Conservation (phyloP, 179 eudicot genomes). For the Beta corolliflora region DNA sequence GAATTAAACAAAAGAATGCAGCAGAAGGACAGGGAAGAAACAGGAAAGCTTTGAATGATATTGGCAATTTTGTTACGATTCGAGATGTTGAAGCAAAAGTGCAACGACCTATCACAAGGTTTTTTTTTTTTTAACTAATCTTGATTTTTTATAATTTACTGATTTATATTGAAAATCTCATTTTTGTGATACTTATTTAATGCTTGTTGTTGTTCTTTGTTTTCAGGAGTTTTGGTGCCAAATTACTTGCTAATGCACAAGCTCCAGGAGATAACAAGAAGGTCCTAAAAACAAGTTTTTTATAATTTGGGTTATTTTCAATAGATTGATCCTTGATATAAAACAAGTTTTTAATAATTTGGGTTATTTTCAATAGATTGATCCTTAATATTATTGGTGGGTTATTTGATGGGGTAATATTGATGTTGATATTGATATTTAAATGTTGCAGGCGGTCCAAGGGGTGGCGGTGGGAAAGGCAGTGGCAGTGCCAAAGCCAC, state of each 20-base stretch:
- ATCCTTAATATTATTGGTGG: too few relatives aligned
- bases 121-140: too few relatives aligned
- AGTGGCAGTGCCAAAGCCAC: constrained; percentile 34
- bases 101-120: too few relatives aligned
- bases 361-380: too few relatives aligned
- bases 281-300: constrained; percentile 28
- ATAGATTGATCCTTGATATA: too few relatives aligned
- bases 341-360: too few relatives aligned
- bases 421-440: constrained; percentile 8
- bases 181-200: neutral
- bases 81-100: too few relatives aligned
- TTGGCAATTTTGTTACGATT: too few relatives aligned
- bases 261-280: constrained; percentile 47
- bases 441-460: constrained; percentile 7
- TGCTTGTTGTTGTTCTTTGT: neutral
- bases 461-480: constrained; percentile 31
- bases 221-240: constrained; percentile 79
- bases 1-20: too few relatives aligned
- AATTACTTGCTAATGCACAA: constrained; percentile 79
- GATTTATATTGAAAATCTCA: neutral
- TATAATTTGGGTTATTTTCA: neutral
- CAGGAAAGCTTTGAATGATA: too few relatives aligned
- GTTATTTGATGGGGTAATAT: too few relatives aligned
- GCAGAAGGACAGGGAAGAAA: too few relatives aligned
- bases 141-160: neutral